phyloP scores from a whole-genome alignment of 768 basidiomycete genomes.

The Kwoniella sp. region DNA sequence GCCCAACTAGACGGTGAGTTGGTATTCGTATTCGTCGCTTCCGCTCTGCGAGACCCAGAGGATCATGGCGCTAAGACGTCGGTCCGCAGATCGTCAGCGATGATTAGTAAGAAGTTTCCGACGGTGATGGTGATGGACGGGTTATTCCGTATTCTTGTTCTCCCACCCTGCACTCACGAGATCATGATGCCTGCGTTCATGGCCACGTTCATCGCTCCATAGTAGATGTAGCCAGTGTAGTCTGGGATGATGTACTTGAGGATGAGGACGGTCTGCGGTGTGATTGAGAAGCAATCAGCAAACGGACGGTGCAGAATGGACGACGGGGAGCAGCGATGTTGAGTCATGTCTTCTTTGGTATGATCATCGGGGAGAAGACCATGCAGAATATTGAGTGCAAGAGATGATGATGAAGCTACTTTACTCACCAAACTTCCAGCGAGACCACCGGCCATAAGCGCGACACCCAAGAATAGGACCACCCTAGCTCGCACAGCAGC shows the following conservation, averaged over 20 bases:
- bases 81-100: slow-evolving; percentile 11
- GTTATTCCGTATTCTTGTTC: neutral
- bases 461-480: slow-evolving; percentile 91
- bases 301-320: neutral
- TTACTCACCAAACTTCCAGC: slow-evolving; percentile 91
- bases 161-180: slow-evolving; percentile 51
- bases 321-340: neutral
- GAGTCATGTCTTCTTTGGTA: neutral
- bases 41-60: slow-evolving; percentile 90
- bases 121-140: too few relatives aligned
- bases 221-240: slow-evolving; percentile 77
- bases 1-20: slow-evolving; percentile 66
- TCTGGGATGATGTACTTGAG: slow-evolving; percentile 82
- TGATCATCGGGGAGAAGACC: neutral
- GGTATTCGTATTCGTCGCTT: slow-evolving; percentile 89
- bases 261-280: slow-evolving; percentile 73
- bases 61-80: slow-evolving; percentile 72
- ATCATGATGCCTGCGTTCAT: slow-evolving; percentile 73
- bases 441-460: slow-evolving; percentile 93
- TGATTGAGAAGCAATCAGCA: neutral
- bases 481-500: slow-evolving; percentile 90
- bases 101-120: too few relatives aligned
- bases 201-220: slow-evolving; percentile 92
- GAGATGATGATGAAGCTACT: neutral
- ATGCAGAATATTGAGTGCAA: neutral